These are phyloP conservation scores for Chaetomium cochliodes DNA, from an alignment of 495 filamentous ascomycete genomes.

Conservation along the genomic window DNA sequence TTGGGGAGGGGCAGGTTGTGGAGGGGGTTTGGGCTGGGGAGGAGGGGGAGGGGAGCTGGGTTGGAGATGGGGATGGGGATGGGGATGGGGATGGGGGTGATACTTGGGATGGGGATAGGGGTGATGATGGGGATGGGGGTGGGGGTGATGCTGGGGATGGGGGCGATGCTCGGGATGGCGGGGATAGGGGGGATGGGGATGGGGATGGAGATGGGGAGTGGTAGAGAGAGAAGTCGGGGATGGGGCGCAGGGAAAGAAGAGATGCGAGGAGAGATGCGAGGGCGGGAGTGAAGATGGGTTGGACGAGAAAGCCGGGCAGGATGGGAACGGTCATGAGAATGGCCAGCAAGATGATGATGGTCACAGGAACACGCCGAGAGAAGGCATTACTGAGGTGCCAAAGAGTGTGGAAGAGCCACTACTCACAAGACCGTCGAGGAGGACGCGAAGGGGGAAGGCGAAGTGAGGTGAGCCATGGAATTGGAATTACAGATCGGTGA, in stretches of 20 bases:
- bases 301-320: too few relatives aligned
- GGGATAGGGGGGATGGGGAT: not conserved
- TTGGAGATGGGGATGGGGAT: not conserved
- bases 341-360: too few relatives aligned
- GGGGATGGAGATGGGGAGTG: too few relatives aligned
- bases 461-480: too few relatives aligned
- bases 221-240: not conserved
- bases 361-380: too few relatives aligned
- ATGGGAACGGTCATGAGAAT: too few relatives aligned
- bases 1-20: constrained; percentile 46
- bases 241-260: too few relatives aligned
- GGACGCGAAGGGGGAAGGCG: not conserved
- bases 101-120: not conserved
- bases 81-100: not conserved
- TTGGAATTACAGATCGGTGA: not conserved
- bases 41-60: not conserved
- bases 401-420: not conserved
- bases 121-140: not conserved
- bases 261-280: too few relatives aligned
- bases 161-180: too few relatives aligned
- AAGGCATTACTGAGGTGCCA: too few relatives aligned
- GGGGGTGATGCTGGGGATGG: not conserved
- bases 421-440: not conserved
- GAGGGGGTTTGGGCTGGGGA: constrained; percentile 18
- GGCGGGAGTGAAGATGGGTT: too few relatives aligned